Conservation (phyloP, 192 early-diverging fungal genomes). For the Mortierella hygrophila region DNA sequence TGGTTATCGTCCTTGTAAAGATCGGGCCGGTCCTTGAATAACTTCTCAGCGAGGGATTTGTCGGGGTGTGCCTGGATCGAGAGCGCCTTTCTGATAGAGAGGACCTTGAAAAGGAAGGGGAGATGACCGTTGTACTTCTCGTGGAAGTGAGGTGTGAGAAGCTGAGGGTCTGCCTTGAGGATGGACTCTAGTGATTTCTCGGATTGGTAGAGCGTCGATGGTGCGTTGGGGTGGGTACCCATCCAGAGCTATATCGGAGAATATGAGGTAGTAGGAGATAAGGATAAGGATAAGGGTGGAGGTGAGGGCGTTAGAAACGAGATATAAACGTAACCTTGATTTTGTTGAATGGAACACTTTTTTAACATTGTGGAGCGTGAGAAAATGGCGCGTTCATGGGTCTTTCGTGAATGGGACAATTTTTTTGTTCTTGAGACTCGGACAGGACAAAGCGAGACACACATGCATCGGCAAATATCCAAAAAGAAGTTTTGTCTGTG, state of each 20-base stretch:
- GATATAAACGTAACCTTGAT: neutral
- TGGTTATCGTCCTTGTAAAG: constrained; percentile 95
- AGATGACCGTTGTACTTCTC: constrained; percentile 79
- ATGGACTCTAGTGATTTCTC: constrained; percentile 70
- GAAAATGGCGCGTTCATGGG: constrained; percentile 5
- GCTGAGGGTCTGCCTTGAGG: constrained; percentile 65
- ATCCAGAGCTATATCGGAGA: constrained; percentile 84
- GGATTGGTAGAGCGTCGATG: constrained; percentile 66
- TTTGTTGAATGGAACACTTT: neutral
- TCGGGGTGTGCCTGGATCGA: constrained; percentile 99
- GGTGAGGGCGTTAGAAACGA: neutral
- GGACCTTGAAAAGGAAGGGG: constrained; percentile 98
- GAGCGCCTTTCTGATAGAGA: constrained; percentile 89
- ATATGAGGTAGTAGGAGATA: neutral
- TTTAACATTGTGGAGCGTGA: constrained; percentile 24
- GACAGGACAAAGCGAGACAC: neutral
- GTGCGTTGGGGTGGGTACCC: constrained; percentile 97
- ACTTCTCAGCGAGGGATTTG: constrained; percentile 82
- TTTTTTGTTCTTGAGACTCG: neutral
- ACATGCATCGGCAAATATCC: neutral
- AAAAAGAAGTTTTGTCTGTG: neutral
- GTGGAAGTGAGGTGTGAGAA: constrained; percentile 68
- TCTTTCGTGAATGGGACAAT: neutral
- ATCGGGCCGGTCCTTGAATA: constrained; percentile 80
- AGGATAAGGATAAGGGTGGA: neutral